Evolutionary conservation across 495 filamentous ascomycete species (phyloP), one percentile per base, ranked within the genome.

Genomic region (Neurospora sublineolata): DNA sequence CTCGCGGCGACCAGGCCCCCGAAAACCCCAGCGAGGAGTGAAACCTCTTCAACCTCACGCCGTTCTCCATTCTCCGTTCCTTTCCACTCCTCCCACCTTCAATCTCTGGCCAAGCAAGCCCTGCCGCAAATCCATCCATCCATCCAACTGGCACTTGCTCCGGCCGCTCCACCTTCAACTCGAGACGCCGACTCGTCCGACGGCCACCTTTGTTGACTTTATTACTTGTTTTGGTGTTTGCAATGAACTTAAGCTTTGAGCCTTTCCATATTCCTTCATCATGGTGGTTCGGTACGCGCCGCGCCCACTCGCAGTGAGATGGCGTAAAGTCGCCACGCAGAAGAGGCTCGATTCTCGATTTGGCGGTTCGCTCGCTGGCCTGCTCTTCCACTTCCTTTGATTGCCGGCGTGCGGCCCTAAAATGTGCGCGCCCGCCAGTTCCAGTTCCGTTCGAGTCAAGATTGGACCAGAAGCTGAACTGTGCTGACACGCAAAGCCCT

Each of bases 1-100:
- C 14, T 64, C 52, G 23, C 52, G 52, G 52, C 52, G 23, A 58
- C 46, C 46, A 58, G 69, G 39, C 33, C n/a, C 68, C 71, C 40
- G 38, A 68, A 36, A 20, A 71, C 44, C 44, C 44, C 44, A 58
- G 46, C 46, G 52, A 60, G 52, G 52, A 60, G 52, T 30, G 74
- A 72, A 75, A 69, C 70, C 73, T 75, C 75, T 70, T 73, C 74
- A 74, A 75, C 76, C 75, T 78, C 75, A 76, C 37, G 68, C 42
- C 27, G 52, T 64, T 33, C 52, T 64, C 37, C 46, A 41, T 46
- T n/a, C 73, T 70, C 72, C 73, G 46, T 23, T n/a, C 64, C 30
- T 52, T 40, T 39, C 68, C 70, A 37, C 37, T 69, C 18, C 52
- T 64, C 27, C 52, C 27, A 64, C 52, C 52, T 64, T 64, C 52